phyloP scores from a whole-genome alignment of 768 basidiomycete species.

The Sistotremastrum suecicum region DNA sequence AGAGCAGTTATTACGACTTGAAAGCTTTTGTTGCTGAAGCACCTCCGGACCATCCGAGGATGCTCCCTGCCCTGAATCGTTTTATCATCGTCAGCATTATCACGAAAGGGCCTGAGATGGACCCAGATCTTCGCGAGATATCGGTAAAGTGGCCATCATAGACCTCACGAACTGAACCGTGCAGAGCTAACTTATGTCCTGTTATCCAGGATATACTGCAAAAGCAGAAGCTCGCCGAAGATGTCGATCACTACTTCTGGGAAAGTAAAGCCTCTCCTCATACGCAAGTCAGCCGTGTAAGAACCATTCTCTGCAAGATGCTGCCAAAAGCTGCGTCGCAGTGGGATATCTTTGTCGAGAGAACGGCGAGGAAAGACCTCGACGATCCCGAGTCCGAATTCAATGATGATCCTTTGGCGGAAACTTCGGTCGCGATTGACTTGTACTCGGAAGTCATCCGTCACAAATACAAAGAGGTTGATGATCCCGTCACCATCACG shows the following conservation, averaged over 20 bases:
- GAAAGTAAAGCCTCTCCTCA: constrained; percentile 24
- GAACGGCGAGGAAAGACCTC: too few relatives aligned
- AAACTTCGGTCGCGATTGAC: too few relatives aligned
- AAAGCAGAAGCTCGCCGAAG: constrained; percentile 36
- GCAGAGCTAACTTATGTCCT: not conserved
- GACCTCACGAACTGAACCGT: too few relatives aligned
- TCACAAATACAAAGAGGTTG: too few relatives aligned
- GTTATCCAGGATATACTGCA: constrained; percentile 18
- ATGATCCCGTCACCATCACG: too few relatives aligned
- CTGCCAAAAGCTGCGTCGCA: constrained; percentile 1
- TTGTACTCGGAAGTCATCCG: too few relatives aligned
- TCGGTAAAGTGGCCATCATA: constrained; percentile 21
- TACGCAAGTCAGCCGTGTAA: constrained; percentile 32
- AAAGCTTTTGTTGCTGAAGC: constrained; percentile 39
- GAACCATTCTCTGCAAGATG: not conserved
- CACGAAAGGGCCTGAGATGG: constrained; percentile 35
- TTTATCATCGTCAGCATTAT: constrained; percentile 38
- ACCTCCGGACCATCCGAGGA: constrained; percentile 47
- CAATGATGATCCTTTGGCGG: too few relatives aligned
- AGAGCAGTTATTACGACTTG: constrained; percentile 46
- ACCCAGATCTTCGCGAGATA: constrained; percentile 34
- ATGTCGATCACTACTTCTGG: constrained; percentile 34
- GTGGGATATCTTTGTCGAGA: constrained; percentile 17
- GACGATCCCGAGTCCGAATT: too few relatives aligned
- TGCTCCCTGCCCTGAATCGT: constrained; percentile 48